A percentile compares a stretch with the other conserved stretches of the same genome.
phyloP scores from a whole-genome alignment of 768 basidiomycete genomes.

The Hygrocybe coccinea region DNA sequence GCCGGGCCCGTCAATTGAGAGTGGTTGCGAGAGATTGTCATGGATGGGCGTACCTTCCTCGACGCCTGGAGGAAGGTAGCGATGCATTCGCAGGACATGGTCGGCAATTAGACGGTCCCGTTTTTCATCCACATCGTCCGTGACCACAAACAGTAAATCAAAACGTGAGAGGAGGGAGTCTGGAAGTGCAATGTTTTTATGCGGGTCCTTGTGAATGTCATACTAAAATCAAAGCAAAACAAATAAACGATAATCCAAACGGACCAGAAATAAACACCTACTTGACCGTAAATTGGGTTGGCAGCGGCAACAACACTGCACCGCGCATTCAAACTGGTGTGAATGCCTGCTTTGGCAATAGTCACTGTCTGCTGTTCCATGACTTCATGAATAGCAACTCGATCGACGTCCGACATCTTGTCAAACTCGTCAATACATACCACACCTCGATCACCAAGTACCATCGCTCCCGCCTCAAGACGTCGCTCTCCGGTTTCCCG shows the following conservation, averaged over 20 bases:
- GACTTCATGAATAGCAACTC: conserved; percentile 99
- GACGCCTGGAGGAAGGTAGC: conserved; percentile 91
- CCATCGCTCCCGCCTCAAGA: conserved; percentile 98
- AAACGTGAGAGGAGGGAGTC: conserved; percentile 98
- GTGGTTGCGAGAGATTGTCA: conserved; percentile 83
- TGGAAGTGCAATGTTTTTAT: conserved; percentile 96
- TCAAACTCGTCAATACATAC: conserved; percentile 99
- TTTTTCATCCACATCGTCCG: conserved; percentile 94
- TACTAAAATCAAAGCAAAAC: no score
- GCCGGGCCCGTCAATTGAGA: conserved; percentile 79
- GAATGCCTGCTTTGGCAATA: conserved; percentile 98
- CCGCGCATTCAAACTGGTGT: conserved; percentile 94
- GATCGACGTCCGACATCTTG: conserved; percentile 99
- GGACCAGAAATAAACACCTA: conserved; percentile 31
- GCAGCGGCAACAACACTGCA: conserved; percentile 98
- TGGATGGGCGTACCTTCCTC: conserved; percentile 92
- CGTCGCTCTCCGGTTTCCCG: conserved; percentile 96
- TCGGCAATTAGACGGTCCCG: conserved; percentile 94
- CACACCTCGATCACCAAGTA: conserved; percentile 95
- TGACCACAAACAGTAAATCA: conserved; percentile 95
- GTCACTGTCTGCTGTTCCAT: conserved; percentile 99
- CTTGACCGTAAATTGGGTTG: conserved; percentile 97
- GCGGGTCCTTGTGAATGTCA: conserved; percentile 98
- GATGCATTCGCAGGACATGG: conserved; percentile 95
- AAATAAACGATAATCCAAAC: no score